phyloP scores from a whole-genome alignment of 495 filamentous ascomycete genomes.

The Evansstolkia leycettana region DNA sequence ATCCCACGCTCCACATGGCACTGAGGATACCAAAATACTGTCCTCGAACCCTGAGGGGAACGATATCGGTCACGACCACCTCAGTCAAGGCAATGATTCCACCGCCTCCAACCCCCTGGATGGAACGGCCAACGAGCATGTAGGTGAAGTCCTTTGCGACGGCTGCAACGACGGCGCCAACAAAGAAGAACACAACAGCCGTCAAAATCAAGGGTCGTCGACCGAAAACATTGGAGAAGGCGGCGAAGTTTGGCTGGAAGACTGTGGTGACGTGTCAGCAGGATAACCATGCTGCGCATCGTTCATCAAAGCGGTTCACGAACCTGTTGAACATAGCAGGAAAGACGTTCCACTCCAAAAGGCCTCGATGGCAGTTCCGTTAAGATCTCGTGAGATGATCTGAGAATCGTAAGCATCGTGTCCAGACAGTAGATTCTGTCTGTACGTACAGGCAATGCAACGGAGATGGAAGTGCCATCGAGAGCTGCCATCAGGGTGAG shows the following conservation, averaged over 20 bases:
- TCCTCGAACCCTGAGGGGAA: conserved; percentile 30
- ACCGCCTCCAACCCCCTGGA: conserved; percentile 65
- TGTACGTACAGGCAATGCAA: conserved; percentile 50
- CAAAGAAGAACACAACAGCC: conserved; percentile 40
- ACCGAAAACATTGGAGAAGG: conserved; percentile 30
- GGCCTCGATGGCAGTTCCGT: conserved; percentile 42
- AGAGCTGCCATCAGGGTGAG: conserved; percentile 57
- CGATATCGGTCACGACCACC: conserved; percentile 58
- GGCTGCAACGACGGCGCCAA: conserved; percentile 45
- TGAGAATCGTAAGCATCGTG: background rate
- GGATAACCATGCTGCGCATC: too few species aligned
- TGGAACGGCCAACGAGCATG: conserved; percentile 51
- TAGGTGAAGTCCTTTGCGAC: conserved; percentile 46
- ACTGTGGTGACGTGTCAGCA: conserved; percentile 6
- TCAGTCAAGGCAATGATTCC: conserved; percentile 54
- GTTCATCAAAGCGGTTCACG: conserved; percentile 16
- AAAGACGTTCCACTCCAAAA: conserved; percentile 50
- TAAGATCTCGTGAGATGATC: conserved; percentile 28
- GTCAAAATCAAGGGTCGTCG: conserved; percentile 33
- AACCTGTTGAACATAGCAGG: conserved; percentile 33
- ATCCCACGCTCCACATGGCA: conserved; percentile 53
- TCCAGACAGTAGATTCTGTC: background rate
- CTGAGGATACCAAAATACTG: conserved; percentile 40
- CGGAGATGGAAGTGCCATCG: conserved; percentile 62
- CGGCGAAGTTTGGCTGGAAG: conserved; percentile 30